Evolutionary conservation across 352 stramenopile species (phyloP).

Genomic region (Globisporangium abappressorium): DNA sequence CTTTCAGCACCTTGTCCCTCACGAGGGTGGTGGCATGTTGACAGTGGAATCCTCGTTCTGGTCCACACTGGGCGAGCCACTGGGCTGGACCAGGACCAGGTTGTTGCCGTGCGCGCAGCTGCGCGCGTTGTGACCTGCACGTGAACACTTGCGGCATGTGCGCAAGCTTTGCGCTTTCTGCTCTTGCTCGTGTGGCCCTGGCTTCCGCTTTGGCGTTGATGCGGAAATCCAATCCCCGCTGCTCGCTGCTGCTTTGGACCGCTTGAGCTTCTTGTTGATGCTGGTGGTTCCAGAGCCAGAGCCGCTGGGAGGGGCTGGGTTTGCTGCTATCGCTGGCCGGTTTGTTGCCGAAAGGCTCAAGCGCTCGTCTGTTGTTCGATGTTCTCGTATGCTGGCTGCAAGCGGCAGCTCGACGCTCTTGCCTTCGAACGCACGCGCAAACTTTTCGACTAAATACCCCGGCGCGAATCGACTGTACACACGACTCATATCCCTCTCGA

Average conservation of each 20-base stretch:
- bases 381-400: background rate
- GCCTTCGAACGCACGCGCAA: background rate
- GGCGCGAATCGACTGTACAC: background rate
- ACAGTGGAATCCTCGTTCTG: background rate
- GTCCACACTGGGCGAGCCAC: no score
- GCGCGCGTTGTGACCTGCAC: background rate
- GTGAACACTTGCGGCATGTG: background rate
- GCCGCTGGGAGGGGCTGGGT: background rate
- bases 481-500: background rate
- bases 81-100: background rate
- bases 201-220: background rate
- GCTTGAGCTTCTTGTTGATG: background rate
- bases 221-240: no score
- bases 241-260: background rate
- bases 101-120: background rate
- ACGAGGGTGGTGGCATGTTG: background rate
- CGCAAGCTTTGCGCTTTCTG: background rate
- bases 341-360: background rate
- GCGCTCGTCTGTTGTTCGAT: background rate
- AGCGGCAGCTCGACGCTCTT: background rate
- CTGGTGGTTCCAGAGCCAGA: background rate
- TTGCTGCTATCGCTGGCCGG: background rate
- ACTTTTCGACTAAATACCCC: background rate
- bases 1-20: background rate
- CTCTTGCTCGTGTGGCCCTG: background rate